A percentile compares a stretch with the other conserved stretches of the same genome.
These are phyloP conservation scores for Malus sylvestris DNA, from an alignment of 306 rosid species.

Conservation along the genomic window DNA sequence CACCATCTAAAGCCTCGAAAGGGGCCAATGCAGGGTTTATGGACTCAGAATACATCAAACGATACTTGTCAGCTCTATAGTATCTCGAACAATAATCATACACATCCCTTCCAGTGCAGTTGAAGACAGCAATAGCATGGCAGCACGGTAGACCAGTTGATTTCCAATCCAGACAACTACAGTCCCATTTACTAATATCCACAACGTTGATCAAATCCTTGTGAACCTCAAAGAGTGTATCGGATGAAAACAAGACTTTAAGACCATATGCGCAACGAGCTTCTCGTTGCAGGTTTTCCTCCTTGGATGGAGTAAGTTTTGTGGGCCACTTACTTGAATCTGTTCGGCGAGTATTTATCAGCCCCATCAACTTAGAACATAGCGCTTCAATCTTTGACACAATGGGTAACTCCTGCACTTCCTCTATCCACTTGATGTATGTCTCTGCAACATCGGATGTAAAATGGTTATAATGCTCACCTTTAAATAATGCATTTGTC, in stretches of 20 bases:
- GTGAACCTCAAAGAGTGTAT: constrained; percentile 49
- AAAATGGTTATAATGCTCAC: constrained; percentile 40
- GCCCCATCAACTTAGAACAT: constrained; percentile 26
- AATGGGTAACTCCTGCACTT: constrained; percentile 31
- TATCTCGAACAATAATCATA: constrained; percentile 33
- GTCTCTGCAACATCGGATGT: constrained; percentile 21
- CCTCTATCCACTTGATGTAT: constrained; percentile 35
- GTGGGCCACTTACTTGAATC: constrained; percentile 30
- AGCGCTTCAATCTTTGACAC: constrained; percentile 38
- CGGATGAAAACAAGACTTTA: constrained; percentile 45
- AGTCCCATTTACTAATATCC: constrained; percentile 31
- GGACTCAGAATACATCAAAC: constrained; percentile 23
- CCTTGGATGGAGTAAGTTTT: constrained; percentile 42
- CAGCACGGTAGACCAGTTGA: constrained; percentile 41
- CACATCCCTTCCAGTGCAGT: constrained; percentile 21
- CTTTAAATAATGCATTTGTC: constrained; percentile 37
- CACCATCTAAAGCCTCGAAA: constrained; percentile 7
- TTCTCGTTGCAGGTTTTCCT: constrained; percentile 28
- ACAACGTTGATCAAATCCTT: constrained; percentile 42
- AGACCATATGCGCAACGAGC: constrained; percentile 23
- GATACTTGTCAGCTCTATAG: constrained; percentile 28
- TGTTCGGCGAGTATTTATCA: constrained; percentile 19
- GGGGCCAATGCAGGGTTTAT: constrained; percentile 14
- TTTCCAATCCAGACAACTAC: constrained; percentile 45
- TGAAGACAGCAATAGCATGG: constrained; percentile 44